Conservation (phyloP, 1,284 basidiomycete species). For the Acaromyces ingoldii region DNA sequence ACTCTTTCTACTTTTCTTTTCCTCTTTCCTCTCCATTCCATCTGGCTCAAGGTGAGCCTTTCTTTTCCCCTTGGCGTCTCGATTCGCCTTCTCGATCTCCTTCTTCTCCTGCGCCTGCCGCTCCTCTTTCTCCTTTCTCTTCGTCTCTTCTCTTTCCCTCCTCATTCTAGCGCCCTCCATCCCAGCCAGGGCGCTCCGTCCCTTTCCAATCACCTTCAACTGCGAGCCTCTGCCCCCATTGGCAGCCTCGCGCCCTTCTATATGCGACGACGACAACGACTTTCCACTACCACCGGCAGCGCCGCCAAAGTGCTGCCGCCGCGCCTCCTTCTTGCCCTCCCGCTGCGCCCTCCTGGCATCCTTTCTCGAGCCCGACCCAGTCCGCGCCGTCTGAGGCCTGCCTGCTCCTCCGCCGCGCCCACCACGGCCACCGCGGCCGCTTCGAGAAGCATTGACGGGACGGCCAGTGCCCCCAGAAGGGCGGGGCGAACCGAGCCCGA, state of each 20-base stretch:
- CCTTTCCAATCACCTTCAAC: too few relatives aligned
- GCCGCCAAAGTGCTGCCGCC: neutral
- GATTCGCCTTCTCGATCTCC: neutral
- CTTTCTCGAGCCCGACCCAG: constrained; percentile 15
- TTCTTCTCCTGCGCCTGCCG: neutral
- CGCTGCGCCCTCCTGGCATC: constrained; percentile 12
- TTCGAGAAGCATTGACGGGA: neutral
- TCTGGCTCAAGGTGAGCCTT: neutral
- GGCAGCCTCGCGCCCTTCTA: too few relatives aligned
- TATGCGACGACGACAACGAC: too few relatives aligned
- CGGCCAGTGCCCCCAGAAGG: neutral
- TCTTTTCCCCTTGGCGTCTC: neutral
- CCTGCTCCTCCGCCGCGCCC: constrained; percentile 3
- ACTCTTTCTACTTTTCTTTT: neutral
- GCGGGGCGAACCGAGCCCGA: constrained; percentile 20
- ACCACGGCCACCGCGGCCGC: constrained; percentile 17
- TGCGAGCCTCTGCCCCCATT: too few relatives aligned
- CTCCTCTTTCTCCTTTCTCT: too few relatives aligned
- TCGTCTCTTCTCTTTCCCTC: too few relatives aligned
- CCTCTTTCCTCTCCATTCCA: neutral
- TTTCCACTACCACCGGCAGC: too few relatives aligned
- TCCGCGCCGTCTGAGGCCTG: neutral
- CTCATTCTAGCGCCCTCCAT: too few relatives aligned
- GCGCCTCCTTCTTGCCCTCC: constrained; percentile 5
- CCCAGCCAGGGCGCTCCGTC: too few relatives aligned